Conservation (phyloP, 768 basidiomycete genomes). For the Tulasnella sp. region DNA sequence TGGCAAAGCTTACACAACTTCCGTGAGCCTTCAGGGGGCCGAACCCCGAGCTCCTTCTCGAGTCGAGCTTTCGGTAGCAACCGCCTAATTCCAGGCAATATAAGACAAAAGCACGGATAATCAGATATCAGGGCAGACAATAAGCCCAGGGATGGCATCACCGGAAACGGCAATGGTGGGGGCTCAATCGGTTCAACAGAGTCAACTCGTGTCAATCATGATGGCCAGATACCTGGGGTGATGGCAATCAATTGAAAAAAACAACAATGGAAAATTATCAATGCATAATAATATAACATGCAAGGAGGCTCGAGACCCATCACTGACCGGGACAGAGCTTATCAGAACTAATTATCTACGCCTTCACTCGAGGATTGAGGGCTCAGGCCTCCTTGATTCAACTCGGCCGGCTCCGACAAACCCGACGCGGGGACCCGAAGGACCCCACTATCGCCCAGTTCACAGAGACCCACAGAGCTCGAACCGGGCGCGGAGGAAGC, state of each 20-base stretch:
- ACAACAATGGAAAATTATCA: too few species aligned
- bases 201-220: too few species aligned
- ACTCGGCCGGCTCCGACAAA: neutral
- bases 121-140: neutral
- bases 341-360: too few species aligned
- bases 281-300: too few species aligned
- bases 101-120: neutral
- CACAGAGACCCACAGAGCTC: neutral
- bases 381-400: too few species aligned
- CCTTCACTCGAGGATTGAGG: too few species aligned
- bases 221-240: too few species aligned
- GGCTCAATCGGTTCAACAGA: neutral
- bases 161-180: neutral
- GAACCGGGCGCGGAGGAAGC: constrained; percentile 47
- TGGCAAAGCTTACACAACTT: too few species aligned
- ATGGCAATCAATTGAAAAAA: too few species aligned
- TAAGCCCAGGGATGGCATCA: neutral
- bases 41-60: neutral
- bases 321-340: too few species aligned
- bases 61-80: neutral
- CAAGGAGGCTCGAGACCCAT: too few species aligned
- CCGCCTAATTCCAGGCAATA: neutral
- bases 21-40: too few species aligned
- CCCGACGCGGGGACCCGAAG: neutral
- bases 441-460: neutral